These are phyloP conservation scores for Parsonsia alboflavescens DNA, from an alignment of 257 asterid genomes.

Conservation along the genomic window DNA sequence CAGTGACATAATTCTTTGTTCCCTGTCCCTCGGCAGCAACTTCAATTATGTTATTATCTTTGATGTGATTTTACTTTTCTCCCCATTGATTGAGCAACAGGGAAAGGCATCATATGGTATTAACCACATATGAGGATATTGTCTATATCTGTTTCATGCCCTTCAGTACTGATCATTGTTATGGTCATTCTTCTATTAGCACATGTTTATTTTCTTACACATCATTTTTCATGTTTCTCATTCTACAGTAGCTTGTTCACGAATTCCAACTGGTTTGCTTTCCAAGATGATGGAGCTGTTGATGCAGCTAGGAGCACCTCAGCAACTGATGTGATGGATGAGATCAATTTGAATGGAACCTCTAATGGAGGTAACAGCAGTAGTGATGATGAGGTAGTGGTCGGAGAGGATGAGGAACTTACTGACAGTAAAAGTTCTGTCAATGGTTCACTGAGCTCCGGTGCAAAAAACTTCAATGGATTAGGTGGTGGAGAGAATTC, in stretches of 20 bases:
- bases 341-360: slow-evolving; percentile 48
- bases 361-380: slow-evolving; percentile 55
- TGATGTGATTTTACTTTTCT: neutral
- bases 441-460: slow-evolving; percentile 28
- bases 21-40: neutral
- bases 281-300: slow-evolving; percentile 70
- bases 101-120: slow-evolving; percentile 1
- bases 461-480: slow-evolving; percentile 27
- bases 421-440: slow-evolving; percentile 33
- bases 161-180: neutral
- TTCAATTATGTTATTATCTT: neutral
- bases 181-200: neutral
- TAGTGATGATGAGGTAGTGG: slow-evolving; percentile 89
- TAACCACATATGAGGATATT: neutral
- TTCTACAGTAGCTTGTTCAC: slow-evolving; percentile 71
- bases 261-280: slow-evolving; percentile 98
- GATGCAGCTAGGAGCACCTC: slow-evolving; percentile 49
- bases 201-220: neutral
- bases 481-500: slow-evolving; percentile 28
- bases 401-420: slow-evolving; percentile 85
- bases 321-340: slow-evolving; percentile 52
- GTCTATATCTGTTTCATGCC: neutral
- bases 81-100: neutral
- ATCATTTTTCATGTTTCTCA: neutral
- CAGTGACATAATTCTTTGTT: neutral